Conservation (phyloP, 2,329 filamentous ascomycete genomes). For the Pseudogymnoascus sp. region DNA sequence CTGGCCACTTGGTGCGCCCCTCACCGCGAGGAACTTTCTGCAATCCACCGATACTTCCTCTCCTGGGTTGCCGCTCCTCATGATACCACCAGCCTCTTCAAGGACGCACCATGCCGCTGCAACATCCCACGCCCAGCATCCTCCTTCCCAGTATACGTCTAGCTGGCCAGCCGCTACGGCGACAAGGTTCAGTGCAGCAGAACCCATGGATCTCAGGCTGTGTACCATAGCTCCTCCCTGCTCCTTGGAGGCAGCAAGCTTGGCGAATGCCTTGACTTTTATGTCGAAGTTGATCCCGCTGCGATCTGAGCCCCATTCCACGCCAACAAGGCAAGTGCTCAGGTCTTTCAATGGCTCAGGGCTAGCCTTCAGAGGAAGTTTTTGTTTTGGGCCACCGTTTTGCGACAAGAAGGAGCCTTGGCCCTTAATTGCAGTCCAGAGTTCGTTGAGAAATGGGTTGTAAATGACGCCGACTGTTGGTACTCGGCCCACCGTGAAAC, state of each 20-base stretch:
- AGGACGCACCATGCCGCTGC: constrained; percentile 74
- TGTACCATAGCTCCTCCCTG: constrained; percentile 69
- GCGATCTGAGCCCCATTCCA: constrained; percentile 67
- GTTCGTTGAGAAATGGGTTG: constrained; percentile 63
- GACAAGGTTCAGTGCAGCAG: constrained; percentile 67
- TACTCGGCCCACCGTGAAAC: constrained; percentile 52
- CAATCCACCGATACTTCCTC: constrained; percentile 49
- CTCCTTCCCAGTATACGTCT: constrained; percentile 75
- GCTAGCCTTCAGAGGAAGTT: constrained; percentile 38
- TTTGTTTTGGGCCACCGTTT: constrained; percentile 30
- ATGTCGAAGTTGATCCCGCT: constrained; percentile 62
- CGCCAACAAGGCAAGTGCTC: constrained; percentile 54
- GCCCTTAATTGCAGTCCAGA: constrained; percentile 63
- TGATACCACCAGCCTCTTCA: constrained; percentile 62
- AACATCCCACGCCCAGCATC: constrained; percentile 81
- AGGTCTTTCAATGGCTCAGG: constrained; percentile 52
- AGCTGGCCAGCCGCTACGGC: constrained; percentile 61
- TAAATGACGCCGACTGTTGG: constrained; percentile 69
- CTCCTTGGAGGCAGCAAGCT: constrained; percentile 46
- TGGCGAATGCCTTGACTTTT: constrained; percentile 58
- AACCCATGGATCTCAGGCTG: constrained; percentile 60
- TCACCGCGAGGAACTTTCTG: constrained; percentile 53
- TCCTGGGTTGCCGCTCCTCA: constrained; percentile 66
- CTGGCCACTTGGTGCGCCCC: constrained; percentile 51
- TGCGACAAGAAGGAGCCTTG: constrained; percentile 50